Evolutionary conservation across 495 filamentous ascomycete species (phyloP), one percentile per base, ranked within the genome.

Genomic region (Mytilinidion resinicola): DNA sequence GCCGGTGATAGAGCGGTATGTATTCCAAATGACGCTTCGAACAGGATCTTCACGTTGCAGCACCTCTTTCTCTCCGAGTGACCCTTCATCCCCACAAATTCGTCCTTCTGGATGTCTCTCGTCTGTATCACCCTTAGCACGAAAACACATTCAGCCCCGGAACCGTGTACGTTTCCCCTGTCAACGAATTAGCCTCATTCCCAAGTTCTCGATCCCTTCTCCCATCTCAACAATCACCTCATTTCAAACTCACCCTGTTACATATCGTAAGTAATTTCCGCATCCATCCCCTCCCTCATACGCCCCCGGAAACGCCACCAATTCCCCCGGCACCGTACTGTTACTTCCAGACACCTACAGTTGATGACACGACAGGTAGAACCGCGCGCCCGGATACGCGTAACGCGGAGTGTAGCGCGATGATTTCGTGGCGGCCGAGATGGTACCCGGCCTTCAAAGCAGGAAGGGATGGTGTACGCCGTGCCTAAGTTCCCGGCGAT

Each of bases 401-500:
- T 56, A 62, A 62, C 6, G 63, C 54, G 2, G 59, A n/a, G 46
- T 66, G 63, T 9, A 66, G 51, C 11, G 63, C 63, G 42, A 66
- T 66, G 46, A 62, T 66, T 38, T 66, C 59, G 21, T 66, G 64
- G 34, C 64, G 60, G 7, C 63, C 60, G 36, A 66, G 56, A 36
- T 66, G 63, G 52, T 66, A 60, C 7, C 64, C 64, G 0, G 64
- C 37, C 17, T 41, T 60, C 36, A 66, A 66, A 19, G 33, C 57
- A 63, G 0, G 19, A 25, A 1, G 60, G 60, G 49, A 63, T 63
- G 14, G 56, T 63, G 53, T 63, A 60, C 7, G 20, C 36, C 33
- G 36, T 53, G 35, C 37, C 35, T 4, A 37, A 47, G 9, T 57
- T 57, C 25, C 56, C 60, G 37, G 51, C 43, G 14, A 51, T 61